Evolutionary conservation across 495 filamentous ascomycete genomes (phyloP).

Genomic region (Hypoxylon fragiforme): DNA sequence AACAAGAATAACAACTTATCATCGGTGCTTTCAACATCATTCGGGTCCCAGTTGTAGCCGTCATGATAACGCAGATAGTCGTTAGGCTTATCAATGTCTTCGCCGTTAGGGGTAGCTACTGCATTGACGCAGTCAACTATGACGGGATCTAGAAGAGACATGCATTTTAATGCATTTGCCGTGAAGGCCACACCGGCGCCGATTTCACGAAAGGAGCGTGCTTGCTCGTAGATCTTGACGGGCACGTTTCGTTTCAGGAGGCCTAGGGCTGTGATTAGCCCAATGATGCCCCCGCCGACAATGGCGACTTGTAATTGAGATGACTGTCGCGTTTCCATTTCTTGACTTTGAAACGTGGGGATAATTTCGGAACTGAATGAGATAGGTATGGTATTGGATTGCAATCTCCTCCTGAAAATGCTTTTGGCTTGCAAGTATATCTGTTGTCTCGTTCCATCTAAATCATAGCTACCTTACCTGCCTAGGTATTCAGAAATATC

Average conservation of each 20-base stretch:
- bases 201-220: conserved; percentile 41
- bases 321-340: neutral
- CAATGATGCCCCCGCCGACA: conserved; percentile 50
- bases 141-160: conserved; percentile 1
- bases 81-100: conserved; percentile 6
- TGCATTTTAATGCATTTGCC: conserved; percentile 37
- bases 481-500: too few species aligned
- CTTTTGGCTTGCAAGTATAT: neutral
- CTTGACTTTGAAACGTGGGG: neutral
- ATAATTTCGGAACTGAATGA: neutral
- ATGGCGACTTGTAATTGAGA: conserved; percentile 37
- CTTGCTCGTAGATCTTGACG: conserved; percentile 49
- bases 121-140: conserved; percentile 10
- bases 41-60: conserved; percentile 36
- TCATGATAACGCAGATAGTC: conserved; percentile 43
- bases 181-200: conserved; percentile 54
- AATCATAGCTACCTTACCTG: neutral
- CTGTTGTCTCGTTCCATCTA: neutral
- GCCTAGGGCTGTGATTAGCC: conserved; percentile 44
- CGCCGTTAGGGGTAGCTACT: conserved; percentile 6
- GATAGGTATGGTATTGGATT: neutral
- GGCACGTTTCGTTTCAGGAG: conserved; percentile 36
- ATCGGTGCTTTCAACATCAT: conserved; percentile 8
- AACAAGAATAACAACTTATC: conserved; percentile 36
- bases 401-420: neutral